Conservation (phyloP, 2,329 filamentous ascomycete genomes). For the Herpotrichia juniperi region DNA sequence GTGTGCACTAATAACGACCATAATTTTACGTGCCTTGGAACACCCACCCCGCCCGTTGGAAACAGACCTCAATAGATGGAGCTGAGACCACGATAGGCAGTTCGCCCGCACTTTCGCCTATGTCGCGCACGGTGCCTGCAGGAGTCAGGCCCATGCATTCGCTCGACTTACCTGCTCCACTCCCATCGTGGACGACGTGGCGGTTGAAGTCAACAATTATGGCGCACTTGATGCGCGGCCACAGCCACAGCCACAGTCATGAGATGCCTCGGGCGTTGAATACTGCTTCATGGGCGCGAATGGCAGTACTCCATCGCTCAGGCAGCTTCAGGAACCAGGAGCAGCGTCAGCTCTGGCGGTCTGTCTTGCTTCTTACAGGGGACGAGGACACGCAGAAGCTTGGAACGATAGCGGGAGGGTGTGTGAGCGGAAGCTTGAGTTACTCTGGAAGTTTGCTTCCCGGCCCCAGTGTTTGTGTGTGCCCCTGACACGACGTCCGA, state of each 20-base stretch:
- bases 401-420: conserved; percentile 14
- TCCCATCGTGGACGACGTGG: conserved; percentile 21
- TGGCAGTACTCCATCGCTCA: neutral
- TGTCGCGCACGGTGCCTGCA: conserved; percentile 23
- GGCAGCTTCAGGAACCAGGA: too few relatives aligned
- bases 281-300: neutral
- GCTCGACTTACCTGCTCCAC: conserved; percentile 5
- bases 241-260: neutral
- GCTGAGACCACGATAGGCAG: conserved; percentile 29
- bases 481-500: conserved; percentile 33
- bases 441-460: conserved; percentile 10
- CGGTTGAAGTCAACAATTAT: conserved; percentile 25
- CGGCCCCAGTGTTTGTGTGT: neutral
- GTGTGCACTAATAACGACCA: conserved; percentile 23
- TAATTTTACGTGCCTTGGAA: conserved; percentile 35
- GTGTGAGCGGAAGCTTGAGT: conserved; percentile 26
- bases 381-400: neutral
- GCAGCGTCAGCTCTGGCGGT: neutral
- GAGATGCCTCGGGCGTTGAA: neutral
- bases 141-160: conserved; percentile 10
- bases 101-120: conserved; percentile 30
- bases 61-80: conserved; percentile 6
- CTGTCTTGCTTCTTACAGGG: neutral
- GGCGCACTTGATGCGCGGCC: conserved; percentile 5
- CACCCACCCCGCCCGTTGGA: conserved; percentile 28